Evolutionary conservation across 176 grass and related monocot genomes (phyloP), one percentile per base, ranked within the genome.

Genomic region (Thalia dealbata): DNA sequence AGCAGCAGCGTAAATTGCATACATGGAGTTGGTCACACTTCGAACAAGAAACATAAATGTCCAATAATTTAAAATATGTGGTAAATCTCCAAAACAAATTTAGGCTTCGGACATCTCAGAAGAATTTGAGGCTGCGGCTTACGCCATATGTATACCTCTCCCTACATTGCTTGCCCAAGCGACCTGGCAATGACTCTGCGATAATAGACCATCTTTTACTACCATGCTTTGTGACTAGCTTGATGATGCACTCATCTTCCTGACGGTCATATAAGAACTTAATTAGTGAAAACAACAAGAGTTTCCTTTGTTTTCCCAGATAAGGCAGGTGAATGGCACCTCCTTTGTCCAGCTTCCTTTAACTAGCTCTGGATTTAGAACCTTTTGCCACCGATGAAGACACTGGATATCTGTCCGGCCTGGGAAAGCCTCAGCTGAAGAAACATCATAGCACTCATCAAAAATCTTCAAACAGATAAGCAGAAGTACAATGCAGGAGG

Each of bases 91-190:
- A 12, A 61, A 38, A 61, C 10, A n/a, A n/a, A n/a, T n/a, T n/a
- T n/a, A n/a, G n/a, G n/a, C n/a, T n/a, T 7, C 1, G 13, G 9
- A 26, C 0, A 61, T 55, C 52, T 55, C 52, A 19, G 52, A 18
- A 38, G 24, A 64, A 64, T 64, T 29, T 64, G 16, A 58, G 6
- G 22, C 22, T 58, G 19, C 22, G 18, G 16, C 18, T 48, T 48
- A 9, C 10, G 24, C 26, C 13, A 19, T 32, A 38, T 26, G 22
- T 13, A 71, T 71, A 71, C 69, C 69, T 71, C 43, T 71, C 69
- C 27, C 69, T 43, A 71, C 69, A 71, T 71, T 71, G 69, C 69
- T 71, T 71, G 42, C 69, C 69, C 24, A 71, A 51, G 69, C 69
- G 69, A 21, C 69, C 69, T 51, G 69, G 45, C 45, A 71, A 50